Conservation (phyloP, 441 rosid genomes). For the Corymbia calophylla region DNA sequence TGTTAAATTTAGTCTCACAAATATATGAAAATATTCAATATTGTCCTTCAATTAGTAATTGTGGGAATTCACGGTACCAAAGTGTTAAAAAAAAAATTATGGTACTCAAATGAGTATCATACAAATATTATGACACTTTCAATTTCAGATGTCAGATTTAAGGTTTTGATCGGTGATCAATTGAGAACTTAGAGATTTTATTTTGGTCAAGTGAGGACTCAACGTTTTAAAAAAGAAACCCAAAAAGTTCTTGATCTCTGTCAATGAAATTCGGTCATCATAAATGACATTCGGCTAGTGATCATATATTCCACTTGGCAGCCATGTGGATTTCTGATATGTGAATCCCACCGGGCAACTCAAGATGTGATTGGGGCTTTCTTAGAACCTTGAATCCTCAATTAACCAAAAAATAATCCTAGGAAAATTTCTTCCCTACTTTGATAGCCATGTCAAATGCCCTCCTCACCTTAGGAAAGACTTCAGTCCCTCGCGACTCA, state of each 20-base stretch:
- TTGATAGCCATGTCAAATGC: neutral
- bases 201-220: neutral
- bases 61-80: neutral
- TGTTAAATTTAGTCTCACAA: fast-evolving
- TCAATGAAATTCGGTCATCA: neutral
- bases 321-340: neutral
- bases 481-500: neutral
- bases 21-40: too few species aligned
- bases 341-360: neutral
- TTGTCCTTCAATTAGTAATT: too few species aligned
- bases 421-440: neutral
- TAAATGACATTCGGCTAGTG: neutral
- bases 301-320: neutral
- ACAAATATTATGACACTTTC: neutral
- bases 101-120: fast-evolving
- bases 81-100: fast-evolving
- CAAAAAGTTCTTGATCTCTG: neutral
- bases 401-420: neutral
- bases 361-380: neutral
- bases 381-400: neutral
- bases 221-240: neutral
- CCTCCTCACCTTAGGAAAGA: neutral
- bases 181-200: neutral
- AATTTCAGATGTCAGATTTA: neutral
- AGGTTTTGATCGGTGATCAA: neutral